Evolutionary conservation across 2,329 filamentous ascomycete species (phyloP), one percentile per base, ranked within the genome.

Genomic region (Apiospora koreana): DNA sequence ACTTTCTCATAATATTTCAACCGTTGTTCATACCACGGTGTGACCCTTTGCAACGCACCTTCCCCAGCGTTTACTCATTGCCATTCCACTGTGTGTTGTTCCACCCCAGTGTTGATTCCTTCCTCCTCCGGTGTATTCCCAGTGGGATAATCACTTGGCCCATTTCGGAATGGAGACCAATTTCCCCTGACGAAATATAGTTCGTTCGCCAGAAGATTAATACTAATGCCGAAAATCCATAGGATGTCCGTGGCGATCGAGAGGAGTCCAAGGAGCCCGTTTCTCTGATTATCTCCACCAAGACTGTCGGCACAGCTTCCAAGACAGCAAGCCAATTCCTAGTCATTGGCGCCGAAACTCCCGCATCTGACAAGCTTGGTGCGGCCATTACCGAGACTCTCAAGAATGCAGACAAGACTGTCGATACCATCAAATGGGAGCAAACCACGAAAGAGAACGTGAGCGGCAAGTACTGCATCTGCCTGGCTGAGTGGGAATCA

Each of bases 211-310:
- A 23, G 25, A 23, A 16, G 21, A 38, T 5, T n/a, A 25, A 12
- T 38, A 21, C 21, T 21, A 62, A 25, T 50, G 42, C 10, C 18
- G 54, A 12, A 8, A n/a, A 3, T 43, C 14, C 4, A 35, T 43
- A 74, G 70, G 46, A 74, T 69, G 25, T 69, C 73, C 67, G 14
- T 72, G 16, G 54, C 1, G 54, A 62, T 21, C 54, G 54, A 1
- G 54, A 62, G 28, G 31, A 23, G 3, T 62, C 54, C 18, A 62
- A 38, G 54, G 54, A 62, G 31, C 54, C 54, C 18, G 54, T 62
- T 38, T 62, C 54, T 23, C 10, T 62, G 9, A 62, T 62, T 8
- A 62, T 62, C 31, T 62, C 54, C 28, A 62, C 54, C 18, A 62
- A 62, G 54, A 28, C 54, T 23, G 8, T 38, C 31, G n/a, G 21